These are phyloP conservation scores for Saccharomyces hybrid DNA, from an alignment of 1,139 yeast genomes.

Conservation along the genomic window DNA sequence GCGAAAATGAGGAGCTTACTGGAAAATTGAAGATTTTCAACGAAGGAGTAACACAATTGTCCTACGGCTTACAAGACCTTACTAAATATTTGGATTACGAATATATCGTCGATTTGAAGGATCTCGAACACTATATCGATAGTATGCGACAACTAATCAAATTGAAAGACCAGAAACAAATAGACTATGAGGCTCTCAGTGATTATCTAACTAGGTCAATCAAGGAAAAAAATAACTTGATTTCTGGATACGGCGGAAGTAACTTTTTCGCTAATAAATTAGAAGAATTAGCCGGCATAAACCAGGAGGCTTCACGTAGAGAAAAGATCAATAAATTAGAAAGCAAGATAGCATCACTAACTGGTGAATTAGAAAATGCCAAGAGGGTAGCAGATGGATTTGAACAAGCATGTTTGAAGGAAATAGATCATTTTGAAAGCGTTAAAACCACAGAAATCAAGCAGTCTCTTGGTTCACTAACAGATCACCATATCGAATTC, in stretches of 20 bases:
- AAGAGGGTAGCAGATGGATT: constrained; percentile 64
- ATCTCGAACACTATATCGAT: constrained; percentile 77
- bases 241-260: constrained; percentile 50
- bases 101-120: constrained; percentile 75
- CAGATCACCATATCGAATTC: constrained; percentile 70
- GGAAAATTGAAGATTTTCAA: constrained; percentile 49
- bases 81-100: constrained; percentile 70
- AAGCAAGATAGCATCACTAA: constrained; percentile 52
- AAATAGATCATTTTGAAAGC: constrained; percentile 74
- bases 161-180: constrained; percentile 82
- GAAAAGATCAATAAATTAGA: constrained; percentile 47
- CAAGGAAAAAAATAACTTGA: constrained; percentile 53
- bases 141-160: constrained; percentile 71
- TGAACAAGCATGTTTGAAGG: constrained; percentile 57
- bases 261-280: constrained; percentile 48
- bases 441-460: constrained; percentile 75
- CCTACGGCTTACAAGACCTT: constrained; percentile 41
- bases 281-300: constrained; percentile 54
- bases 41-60: constrained; percentile 43
- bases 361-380: constrained; percentile 55
- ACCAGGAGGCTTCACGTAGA: constrained; percentile 48
- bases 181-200: constrained; percentile 79
- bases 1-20: constrained; percentile 35
- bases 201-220: constrained; percentile 70
- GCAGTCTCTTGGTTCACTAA: constrained; percentile 57